phyloP scores from a whole-genome alignment of 164 flowering plant species.

The Sedum album region DNA sequence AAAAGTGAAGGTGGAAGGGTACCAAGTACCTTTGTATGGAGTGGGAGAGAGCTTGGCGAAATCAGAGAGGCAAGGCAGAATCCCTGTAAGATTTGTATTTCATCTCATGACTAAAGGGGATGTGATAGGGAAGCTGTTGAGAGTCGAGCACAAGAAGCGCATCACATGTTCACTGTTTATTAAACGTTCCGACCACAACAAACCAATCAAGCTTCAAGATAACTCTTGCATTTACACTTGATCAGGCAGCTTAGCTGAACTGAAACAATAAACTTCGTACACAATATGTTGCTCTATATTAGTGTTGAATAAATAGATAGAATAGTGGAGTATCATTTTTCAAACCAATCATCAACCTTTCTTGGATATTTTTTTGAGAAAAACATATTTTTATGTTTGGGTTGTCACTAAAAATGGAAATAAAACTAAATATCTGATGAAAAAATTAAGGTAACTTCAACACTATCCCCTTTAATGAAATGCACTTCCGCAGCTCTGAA shows the following conservation, averaged over 20 bases:
- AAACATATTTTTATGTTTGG: too few species aligned
- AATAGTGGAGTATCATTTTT: too few species aligned
- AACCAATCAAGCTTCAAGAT: constrained; percentile 17
- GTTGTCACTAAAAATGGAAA: too few species aligned
- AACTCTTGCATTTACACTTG: constrained; percentile 25
- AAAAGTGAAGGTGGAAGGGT: constrained; percentile 27
- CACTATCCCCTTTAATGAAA: too few species aligned
- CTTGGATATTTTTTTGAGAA: too few species aligned
- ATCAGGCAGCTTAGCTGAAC: not conserved
- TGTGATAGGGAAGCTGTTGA: constrained; percentile 43
- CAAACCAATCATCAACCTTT: too few species aligned
- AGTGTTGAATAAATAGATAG: not conserved
- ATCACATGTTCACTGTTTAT: constrained; percentile 30
- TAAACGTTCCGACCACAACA: constrained; percentile 5
- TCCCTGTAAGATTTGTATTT: constrained; percentile 34
- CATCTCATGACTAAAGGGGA: constrained; percentile 32
- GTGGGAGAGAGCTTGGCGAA: constrained; percentile 34
- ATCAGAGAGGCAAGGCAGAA: constrained; percentile 15
- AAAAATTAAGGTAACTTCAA: too few species aligned
- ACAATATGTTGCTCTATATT: not conserved
- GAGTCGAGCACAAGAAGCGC: constrained; percentile 22
- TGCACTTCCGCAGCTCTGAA: too few species aligned
- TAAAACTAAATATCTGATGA: too few species aligned
- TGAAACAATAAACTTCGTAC: not conserved
- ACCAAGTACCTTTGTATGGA: constrained; percentile 42